A percentile compares a stretch with the other conserved stretches of the same genome.
Conservation (phyloP, 1,139 yeast species). For the Zygosaccharomyces sapae region DNA sequence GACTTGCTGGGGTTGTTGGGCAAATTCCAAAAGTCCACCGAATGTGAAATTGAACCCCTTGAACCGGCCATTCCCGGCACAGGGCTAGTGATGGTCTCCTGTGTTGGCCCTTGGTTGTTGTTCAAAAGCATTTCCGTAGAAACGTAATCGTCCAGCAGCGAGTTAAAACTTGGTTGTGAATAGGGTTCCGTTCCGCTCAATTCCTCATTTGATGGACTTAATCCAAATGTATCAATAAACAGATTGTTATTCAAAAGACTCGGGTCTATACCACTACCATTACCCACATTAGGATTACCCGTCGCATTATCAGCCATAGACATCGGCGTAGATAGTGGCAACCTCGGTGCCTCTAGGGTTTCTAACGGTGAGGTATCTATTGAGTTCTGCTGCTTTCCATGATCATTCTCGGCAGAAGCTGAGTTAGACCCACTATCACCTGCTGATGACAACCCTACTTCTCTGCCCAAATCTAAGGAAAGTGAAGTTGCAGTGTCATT, state of each 20-base stretch:
- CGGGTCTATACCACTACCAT: conserved; percentile 12
- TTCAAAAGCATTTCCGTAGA: conserved; percentile 16
- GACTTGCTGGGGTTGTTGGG: conserved; percentile 14
- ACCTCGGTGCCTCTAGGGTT: background rate
- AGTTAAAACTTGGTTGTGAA: conserved; percentile 10
- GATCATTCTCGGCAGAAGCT: background rate
- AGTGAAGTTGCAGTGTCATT: conserved; percentile 8
- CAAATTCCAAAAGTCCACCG: conserved; percentile 31
- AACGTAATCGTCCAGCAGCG: conserved; percentile 22
- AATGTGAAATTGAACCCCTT: conserved; percentile 32
- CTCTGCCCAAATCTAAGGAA: conserved; percentile 12
- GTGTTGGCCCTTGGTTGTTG: conserved; percentile 10
- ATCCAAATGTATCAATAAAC: conserved; percentile 13
- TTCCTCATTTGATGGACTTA: conserved; percentile 9
- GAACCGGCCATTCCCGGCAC: conserved; percentile 17
- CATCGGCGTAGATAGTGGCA: conserved; percentile 22
- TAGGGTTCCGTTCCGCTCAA: conserved; percentile 9
- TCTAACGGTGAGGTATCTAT: conserved; percentile 1
- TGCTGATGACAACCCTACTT: conserved; percentile 3
- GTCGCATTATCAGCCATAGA: conserved; percentile 17
- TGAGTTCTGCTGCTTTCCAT: background rate
- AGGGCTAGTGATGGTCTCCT: conserved; percentile 25
- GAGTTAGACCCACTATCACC: conserved; percentile 2
- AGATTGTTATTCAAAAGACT: conserved; percentile 10
- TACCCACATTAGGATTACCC: background rate